Evolutionary conservation across 331 rosid genomes (phyloP), one percentile per base, ranked within the genome.

Genomic region (Spiraea crenata): DNA sequence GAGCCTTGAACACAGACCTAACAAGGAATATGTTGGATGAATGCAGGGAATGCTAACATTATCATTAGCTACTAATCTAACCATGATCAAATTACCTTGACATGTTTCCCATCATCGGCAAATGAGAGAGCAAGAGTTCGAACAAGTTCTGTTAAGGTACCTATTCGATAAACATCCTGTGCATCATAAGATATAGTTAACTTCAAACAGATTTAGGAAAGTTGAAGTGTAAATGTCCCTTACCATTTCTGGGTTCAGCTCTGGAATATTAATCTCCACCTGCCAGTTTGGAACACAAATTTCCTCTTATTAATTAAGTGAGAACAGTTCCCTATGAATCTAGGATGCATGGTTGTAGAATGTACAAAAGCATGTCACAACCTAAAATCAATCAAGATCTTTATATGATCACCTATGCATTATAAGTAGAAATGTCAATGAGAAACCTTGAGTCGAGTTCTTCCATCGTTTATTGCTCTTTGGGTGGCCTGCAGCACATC

Each of bases 1-100:
- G 99, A 90, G 60, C 99, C 99, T 86, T 93, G 97, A 48, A 93
- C 97, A 76, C 99, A 93, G 70, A 93, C 99, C 99, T 93, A 70
- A 66, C 72, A 34, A 78, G 58, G 25, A 61, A 57, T 69, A 48
- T 25, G 75, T 58, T 45, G 46, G 64, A 73, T 49, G 74, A 57
- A 49, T 76, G 67, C 39, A 49, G 70, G 56, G 63, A 12, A 73
- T 60, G 45, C 20, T 54, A 34, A 47, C 17, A 55, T n/a, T 45
- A 45, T 57, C 65, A 3, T 38, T 45, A 57, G 49, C 19, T 19
- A 39, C 37, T 57, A 45, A 56, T 76, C n/a, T 15, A 70, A 75
- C 67, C 52, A 16, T 77, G 71, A 71, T 14, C 40, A 49, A 61
- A 37, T 47, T 76, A 93, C 99, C 97, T 93, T 90, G 63, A 93